These are phyloP conservation scores for Ambrosiella cleistominuta DNA, from an alignment of 2,329 filamentous ascomycete species.

Conservation along the genomic window DNA sequence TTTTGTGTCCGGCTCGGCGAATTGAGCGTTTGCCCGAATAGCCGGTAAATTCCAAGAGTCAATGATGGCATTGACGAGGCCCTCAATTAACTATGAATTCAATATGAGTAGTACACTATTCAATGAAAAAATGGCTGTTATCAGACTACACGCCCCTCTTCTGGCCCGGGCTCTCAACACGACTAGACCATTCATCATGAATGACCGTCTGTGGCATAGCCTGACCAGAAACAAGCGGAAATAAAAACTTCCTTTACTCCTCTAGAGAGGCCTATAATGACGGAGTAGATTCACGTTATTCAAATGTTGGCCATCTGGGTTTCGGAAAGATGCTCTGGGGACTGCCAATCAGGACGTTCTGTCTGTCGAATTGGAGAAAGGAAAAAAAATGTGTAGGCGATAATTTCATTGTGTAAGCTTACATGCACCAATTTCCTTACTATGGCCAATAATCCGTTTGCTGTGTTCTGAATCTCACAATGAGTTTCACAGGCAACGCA, in stretches of 20 bases:
- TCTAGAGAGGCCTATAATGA: neutral
- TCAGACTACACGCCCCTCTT: neutral
- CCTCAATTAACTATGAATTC: no score
- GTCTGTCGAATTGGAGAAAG: neutral
- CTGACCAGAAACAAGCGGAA: neutral
- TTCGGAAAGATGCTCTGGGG: neutral
- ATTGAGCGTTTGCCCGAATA: no score
- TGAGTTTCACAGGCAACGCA: neutral
- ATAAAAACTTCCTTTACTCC: neutral
- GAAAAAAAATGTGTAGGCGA: neutral
- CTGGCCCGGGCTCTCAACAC: neutral
- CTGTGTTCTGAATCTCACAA: neutral
- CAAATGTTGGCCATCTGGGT: neutral
- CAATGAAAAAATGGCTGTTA: neutral
- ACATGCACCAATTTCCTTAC: neutral
- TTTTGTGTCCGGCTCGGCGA: no score
- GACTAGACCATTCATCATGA: neutral
- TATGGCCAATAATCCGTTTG: neutral
- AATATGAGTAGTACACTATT: no score
- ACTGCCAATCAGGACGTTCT: neutral
- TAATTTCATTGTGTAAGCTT: neutral
- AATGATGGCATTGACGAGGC: no score
- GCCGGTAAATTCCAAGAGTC: no score
- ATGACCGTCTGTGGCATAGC: neutral
- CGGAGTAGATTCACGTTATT: neutral